Evolutionary conservation across 768 basidiomycete species (phyloP).

Genomic region (Hericium erinaceus): DNA sequence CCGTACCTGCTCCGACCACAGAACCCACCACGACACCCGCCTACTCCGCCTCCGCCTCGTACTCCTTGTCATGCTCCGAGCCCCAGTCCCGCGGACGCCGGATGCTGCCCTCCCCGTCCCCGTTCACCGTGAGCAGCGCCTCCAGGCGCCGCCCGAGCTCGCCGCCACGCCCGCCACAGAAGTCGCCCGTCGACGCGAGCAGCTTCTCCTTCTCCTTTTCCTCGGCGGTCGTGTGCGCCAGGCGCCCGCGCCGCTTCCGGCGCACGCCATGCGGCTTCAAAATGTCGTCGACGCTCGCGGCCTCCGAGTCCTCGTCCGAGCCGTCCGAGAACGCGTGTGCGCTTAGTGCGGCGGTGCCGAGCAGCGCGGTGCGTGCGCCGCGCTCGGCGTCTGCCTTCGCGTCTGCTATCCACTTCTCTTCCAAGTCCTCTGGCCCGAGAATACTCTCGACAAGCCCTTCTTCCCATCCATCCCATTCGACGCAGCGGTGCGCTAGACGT

Average conservation of each 20-base stretch:
- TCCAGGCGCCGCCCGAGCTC: conserved; percentile 70
- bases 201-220: conserved; percentile 64
- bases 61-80: conserved; percentile 14
- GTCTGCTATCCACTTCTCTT: conserved; percentile 56
- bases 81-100: conserved; percentile 3
- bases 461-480: conserved; percentile 90
- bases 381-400: conserved; percentile 25
- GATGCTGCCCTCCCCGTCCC: conserved; percentile 11
- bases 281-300: conserved; percentile 11
- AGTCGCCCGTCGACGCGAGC: conserved; percentile 62
- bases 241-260: conserved; percentile 30
- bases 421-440: conserved; percentile 60
- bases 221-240: conserved; percentile 42
- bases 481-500: conserved; percentile 70
- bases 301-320: conserved; percentile 7
- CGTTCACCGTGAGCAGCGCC: conserved; percentile 52
- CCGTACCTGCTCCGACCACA: not conserved
- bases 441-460: conserved; percentile 73
- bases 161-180: conserved; percentile 71
- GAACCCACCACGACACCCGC: not conserved
- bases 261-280: conserved; percentile 8
- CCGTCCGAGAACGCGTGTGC: conserved; percentile 2
- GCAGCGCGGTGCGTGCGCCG: conserved; percentile 13
- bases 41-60: conserved; percentile 19
- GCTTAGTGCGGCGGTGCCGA: not conserved